Percentiles rank a stretch among this genome's conserved stretches.
phyloP scores from a whole-genome alignment of 352 stramenopile genomes.

The Globisporangium parvum region DNA sequence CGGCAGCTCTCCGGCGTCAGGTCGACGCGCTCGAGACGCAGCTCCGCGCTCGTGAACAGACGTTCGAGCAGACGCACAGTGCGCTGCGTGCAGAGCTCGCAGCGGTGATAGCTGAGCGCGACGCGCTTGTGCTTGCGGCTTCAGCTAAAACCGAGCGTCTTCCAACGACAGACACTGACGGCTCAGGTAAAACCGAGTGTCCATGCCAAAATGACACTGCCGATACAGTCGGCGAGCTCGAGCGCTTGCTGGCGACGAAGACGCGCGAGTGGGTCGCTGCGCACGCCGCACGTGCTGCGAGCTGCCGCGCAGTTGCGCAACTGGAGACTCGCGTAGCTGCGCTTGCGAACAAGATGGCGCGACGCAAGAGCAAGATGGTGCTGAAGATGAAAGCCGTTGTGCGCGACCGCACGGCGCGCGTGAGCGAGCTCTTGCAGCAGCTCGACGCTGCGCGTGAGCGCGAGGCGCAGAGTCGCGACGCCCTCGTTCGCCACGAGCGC shows the following conservation, averaged over 20 bases:
- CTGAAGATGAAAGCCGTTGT: conserved; percentile 40
- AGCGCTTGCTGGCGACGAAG: conserved; percentile 15
- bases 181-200: no score
- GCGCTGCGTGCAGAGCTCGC: no score
- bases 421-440: conserved; percentile 7
- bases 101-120: no score
- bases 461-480: neutral
- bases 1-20: neutral
- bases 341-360: conserved; percentile 3
- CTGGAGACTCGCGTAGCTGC: neutral
- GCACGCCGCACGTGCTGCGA: conserved; percentile 7
- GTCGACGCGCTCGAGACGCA: no score
- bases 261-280: conserved; percentile 4
- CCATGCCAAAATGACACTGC: conserved; percentile 15
- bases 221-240: conserved; percentile 10
- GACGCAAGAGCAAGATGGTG: conserved; percentile 43
- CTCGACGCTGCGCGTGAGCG: conserved; percentile 14
- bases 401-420: conserved; percentile 21
- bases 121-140: neutral
- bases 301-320: neutral
- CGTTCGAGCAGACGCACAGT: no score
- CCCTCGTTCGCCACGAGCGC: conserved; percentile 7
- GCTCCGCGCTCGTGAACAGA: no score
- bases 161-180: no score
- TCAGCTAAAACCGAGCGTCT: neutral